Base-by-base conservation (phyloP, 495 filamentous ascomycete genomes). In the Tirmania nivea region DNA sequence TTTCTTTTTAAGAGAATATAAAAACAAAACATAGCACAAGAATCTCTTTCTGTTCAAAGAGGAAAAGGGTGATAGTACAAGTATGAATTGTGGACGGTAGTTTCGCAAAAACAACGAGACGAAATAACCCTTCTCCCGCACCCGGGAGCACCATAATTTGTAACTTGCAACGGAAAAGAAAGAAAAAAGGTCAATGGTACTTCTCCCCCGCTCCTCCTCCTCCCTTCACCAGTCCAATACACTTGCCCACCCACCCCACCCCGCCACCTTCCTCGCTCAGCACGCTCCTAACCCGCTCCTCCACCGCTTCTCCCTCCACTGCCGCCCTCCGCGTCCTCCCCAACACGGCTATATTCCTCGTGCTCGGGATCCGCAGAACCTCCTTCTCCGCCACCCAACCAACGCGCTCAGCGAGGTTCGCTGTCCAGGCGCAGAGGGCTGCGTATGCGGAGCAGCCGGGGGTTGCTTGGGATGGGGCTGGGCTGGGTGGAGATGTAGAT, bases 341-440 rank as follows among this genome's bases (percentile, higher is more conserved):
- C 55, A 95, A 57, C 25, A 97, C 68, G 0, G 75, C 85, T 19
- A 79, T 73, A 67, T 96, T 95, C 56, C 92, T 71, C 42, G 89
- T 94, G 64, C 85, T 90, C 10, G 89, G 88, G 52, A 95, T 92
- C 39, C 85, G 70, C 50, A 97, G 62, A 68, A 84, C 75, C 52
- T 89, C 86, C 54, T 72, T 80, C 63, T 95, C 85, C 7, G 83
- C 73, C 3, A 73, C 71, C 71, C 78, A 94, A 0, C 85, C 87
- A 52, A 84, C 70, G 25, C 83, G 78, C 14, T 61, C 63, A 0
- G 83, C 77, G 34, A 97, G 71, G 35, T 67, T 61, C 34, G 75
- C 69, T 2, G 82, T 76, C 70, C 86, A 92, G 14, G 71, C 73
- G 10, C 82, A 80, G 3, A 95, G 71, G 0, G 78, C 78, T 3